Conservation (phyloP, 2,329 filamentous ascomycete species). For the Talaromyces sp. region DNA sequence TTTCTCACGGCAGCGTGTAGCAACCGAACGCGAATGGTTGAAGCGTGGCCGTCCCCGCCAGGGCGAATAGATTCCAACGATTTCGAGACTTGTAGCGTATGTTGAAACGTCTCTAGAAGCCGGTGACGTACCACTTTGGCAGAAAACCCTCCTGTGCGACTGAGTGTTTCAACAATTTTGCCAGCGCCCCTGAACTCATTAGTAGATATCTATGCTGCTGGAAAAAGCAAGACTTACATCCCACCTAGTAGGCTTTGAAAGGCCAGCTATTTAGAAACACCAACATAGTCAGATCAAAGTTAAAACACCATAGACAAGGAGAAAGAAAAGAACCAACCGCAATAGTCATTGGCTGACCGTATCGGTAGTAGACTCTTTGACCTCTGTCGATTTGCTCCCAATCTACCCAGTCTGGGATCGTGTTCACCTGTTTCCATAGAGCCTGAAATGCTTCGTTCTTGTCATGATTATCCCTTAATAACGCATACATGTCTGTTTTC, state of each 20-base stretch:
- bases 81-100: constrained; percentile 65
- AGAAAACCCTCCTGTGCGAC: constrained; percentile 69
- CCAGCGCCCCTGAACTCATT: constrained; percentile 52
- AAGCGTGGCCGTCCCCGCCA: constrained; percentile 60
- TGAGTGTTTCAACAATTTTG: constrained; percentile 67
- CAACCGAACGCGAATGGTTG: constrained; percentile 63
- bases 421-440: constrained; percentile 64
- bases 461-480: constrained; percentile 55
- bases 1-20: constrained; percentile 64
- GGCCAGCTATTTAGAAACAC: constrained; percentile 16
- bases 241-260: constrained; percentile 27
- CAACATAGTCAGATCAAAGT: neutral
- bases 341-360: constrained; percentile 62
- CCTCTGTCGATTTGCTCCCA: constrained; percentile 70
- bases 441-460: constrained; percentile 51
- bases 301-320: neutral
- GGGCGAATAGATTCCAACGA: constrained; percentile 62
- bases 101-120: constrained; percentile 68
- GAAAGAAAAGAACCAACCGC: constrained; percentile 29
- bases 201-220: neutral
- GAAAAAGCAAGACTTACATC: constrained; percentile 18
- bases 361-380: constrained; percentile 73
- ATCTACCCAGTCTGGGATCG: constrained; percentile 68
- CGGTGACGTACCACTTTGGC: constrained; percentile 61
- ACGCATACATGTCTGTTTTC: constrained; percentile 57